A percentile compares a stretch with the other conserved stretches of the same genome.
These are phyloP conservation scores for Lagenidium giganteum DNA, from an alignment of 352 stramenopile species.

Conservation along the genomic window DNA sequence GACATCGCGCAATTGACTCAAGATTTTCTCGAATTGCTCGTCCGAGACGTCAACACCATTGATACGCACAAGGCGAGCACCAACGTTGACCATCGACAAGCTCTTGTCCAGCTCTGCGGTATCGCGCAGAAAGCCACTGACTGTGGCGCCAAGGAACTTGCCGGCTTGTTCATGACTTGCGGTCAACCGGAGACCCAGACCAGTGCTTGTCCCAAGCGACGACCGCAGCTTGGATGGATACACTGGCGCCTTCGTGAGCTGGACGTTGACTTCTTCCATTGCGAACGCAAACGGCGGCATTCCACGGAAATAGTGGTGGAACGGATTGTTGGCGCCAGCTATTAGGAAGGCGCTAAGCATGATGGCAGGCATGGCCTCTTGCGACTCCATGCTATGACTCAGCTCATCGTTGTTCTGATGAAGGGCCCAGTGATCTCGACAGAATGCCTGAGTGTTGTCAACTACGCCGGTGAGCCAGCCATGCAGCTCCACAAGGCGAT, in stretches of 20 bases:
- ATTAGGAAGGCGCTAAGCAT: constrained; percentile 69
- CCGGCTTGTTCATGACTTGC: constrained; percentile 57
- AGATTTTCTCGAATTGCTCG: constrained; percentile 57
- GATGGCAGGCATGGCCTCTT: constrained; percentile 38
- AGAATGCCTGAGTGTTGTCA: constrained; percentile 70
- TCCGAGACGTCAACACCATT: constrained; percentile 62
- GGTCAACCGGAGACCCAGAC: constrained; percentile 52
- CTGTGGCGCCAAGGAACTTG: constrained; percentile 56
- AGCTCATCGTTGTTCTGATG: constrained; percentile 2
- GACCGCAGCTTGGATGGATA: constrained; percentile 70
- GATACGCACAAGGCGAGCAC: constrained; percentile 59
- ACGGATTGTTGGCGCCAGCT: constrained; percentile 65
- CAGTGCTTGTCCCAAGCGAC: constrained; percentile 41
- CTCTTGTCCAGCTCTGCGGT: constrained; percentile 47
- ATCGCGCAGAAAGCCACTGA: constrained; percentile 64
- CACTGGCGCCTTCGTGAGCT: constrained; percentile 37
- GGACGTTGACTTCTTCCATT: constrained; percentile 64
- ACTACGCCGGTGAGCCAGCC: constrained; percentile 57
- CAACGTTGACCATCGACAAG: constrained; percentile 52
- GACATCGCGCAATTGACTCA: constrained; percentile 40
- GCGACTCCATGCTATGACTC: constrained; percentile 27
- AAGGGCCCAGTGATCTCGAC: background rate
- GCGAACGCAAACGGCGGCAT: constrained; percentile 73
- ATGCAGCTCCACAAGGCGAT: constrained; percentile 70
- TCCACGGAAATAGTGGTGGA: constrained; percentile 56